A percentile compares a stretch with the other conserved stretches of the same genome.
Evolutionary conservation across 2,329 filamentous ascomycete genomes (phyloP).

Genomic region (Didymosphaeria variabile): DNA sequence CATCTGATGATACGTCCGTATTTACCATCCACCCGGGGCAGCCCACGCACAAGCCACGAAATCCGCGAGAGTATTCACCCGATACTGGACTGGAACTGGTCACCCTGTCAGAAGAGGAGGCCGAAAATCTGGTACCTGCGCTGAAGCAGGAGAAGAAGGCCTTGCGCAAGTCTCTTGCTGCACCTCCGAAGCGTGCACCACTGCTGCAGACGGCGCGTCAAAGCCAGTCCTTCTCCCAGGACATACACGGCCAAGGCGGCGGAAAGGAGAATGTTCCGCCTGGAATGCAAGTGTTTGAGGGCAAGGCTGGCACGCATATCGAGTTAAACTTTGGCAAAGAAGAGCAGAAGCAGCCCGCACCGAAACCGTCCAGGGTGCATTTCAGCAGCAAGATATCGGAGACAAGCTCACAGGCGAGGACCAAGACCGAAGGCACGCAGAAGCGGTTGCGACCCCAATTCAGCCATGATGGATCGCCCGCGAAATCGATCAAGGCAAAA

Average conservation of each 20-base stretch:
- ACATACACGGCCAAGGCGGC: constrained; percentile 62
- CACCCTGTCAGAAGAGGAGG: constrained; percentile 50
- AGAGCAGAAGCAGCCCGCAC: constrained; percentile 30
- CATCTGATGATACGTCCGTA: constrained; percentile 61
- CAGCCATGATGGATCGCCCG: constrained; percentile 42
- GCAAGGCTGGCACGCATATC: constrained; percentile 39
- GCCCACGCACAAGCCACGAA: constrained; percentile 34
- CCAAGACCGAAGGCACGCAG: constrained; percentile 38
- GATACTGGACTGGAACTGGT: constrained; percentile 50
- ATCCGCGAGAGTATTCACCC: constrained; percentile 43
- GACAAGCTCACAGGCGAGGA: constrained; percentile 28
- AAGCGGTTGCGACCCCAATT: constrained; percentile 46
- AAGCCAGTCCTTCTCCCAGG: constrained; percentile 51
- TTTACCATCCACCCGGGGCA: constrained; percentile 62
- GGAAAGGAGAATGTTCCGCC: constrained; percentile 72
- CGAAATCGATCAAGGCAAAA: constrained; percentile 45
- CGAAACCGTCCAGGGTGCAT: constrained; percentile 39
- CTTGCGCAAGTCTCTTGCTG: constrained; percentile 54
- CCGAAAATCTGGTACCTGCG: constrained; percentile 37
- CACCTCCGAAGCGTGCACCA: constrained; percentile 60
- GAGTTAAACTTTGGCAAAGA: constrained; percentile 44
- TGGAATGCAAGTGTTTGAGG: constrained; percentile 45
- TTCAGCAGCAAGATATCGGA: constrained; percentile 37
- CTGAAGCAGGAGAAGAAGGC: constrained; percentile 45
- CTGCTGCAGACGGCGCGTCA: constrained; percentile 57